Evolutionary conservation across 257 asterid genomes (phyloP).

Genomic region (Solanum neorickii): DNA sequence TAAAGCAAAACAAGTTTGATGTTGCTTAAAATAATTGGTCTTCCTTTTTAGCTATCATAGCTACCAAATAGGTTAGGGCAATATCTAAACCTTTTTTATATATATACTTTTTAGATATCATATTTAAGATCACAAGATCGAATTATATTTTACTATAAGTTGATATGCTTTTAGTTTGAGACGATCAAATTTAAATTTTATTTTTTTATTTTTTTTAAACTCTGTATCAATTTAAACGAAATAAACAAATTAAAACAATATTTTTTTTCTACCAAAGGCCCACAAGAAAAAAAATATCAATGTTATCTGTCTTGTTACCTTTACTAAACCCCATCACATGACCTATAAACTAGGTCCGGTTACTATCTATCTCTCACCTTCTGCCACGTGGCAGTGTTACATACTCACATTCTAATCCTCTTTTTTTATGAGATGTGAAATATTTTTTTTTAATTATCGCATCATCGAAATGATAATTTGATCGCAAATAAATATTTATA

Average conservation of each 20-base stretch:
- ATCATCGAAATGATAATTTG: neutral
- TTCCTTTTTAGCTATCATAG: neutral
- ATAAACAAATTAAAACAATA: neutral
- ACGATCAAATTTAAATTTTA: fast-evolving
- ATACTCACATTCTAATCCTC: neutral
- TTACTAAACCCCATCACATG: neutral
- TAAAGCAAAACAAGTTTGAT: neutral
- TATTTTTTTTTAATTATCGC: neutral
- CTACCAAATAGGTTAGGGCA: neutral
- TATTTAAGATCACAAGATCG: too few species aligned
- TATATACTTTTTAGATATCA: too few species aligned
- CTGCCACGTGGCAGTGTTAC: neutral
- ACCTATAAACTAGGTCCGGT: neutral
- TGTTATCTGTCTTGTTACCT: neutral
- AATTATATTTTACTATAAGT: too few species aligned
- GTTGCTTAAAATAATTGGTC: neutral
- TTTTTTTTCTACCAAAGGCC: neutral
- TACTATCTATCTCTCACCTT: neutral
- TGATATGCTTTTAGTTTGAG: too few species aligned
- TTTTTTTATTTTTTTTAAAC: too few species aligned
- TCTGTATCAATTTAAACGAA: fast-evolving
- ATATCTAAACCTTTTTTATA: neutral
- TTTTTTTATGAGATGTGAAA: neutral
- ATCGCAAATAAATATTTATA: neutral
- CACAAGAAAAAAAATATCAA: neutral